Conservation (phyloP, 768 basidiomycete species). For the Hygrocybe coccinea region DNA sequence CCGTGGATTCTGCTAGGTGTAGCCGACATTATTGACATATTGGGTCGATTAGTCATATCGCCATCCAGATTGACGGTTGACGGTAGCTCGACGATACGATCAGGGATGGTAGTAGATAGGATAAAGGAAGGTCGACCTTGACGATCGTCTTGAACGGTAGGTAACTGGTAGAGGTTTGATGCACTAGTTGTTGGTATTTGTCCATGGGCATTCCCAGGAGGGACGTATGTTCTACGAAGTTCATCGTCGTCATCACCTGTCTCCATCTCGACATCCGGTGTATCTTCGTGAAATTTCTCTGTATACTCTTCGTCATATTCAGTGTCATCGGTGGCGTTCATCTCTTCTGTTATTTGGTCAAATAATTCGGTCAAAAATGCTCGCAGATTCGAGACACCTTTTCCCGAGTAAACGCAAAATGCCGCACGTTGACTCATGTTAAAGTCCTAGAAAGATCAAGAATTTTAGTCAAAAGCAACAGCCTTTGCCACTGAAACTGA, state of each 20-base stretch:
- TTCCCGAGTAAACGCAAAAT: conserved; percentile 96
- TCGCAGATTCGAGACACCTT: conserved; percentile 80
- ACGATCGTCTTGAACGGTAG: not conserved
- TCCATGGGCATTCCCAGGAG: conserved; percentile 19
- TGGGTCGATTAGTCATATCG: conserved; percentile 30
- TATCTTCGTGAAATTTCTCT: conserved; percentile 45
- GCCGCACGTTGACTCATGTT: conserved; percentile 81
- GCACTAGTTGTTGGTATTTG: conserved; percentile 19
- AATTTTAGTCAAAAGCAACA: conserved; percentile 8
- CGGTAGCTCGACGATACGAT: conserved; percentile 4
- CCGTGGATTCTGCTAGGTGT: conserved; percentile 38
- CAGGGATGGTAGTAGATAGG: too few relatives aligned
- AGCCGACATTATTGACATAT: conserved; percentile 33
- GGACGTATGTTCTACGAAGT: not conserved
- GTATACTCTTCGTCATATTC: conserved; percentile 63
- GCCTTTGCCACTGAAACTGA: conserved; percentile 35
- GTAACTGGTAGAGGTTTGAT: not conserved
- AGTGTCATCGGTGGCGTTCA: conserved; percentile 63
- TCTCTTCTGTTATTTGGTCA: conserved; percentile 62
- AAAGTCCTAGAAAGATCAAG: conserved; percentile 60
- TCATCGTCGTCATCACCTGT: conserved; percentile 22
- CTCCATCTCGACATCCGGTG: conserved; percentile 40
- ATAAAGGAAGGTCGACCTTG: too few relatives aligned
- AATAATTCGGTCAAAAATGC: conserved; percentile 72
- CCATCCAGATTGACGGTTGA: conserved; percentile 31